Percentiles rank a stretch among this genome's conserved stretches.
phyloP scores from a whole-genome alignment of 148 eudicot species.

The Silene conica region DNA sequence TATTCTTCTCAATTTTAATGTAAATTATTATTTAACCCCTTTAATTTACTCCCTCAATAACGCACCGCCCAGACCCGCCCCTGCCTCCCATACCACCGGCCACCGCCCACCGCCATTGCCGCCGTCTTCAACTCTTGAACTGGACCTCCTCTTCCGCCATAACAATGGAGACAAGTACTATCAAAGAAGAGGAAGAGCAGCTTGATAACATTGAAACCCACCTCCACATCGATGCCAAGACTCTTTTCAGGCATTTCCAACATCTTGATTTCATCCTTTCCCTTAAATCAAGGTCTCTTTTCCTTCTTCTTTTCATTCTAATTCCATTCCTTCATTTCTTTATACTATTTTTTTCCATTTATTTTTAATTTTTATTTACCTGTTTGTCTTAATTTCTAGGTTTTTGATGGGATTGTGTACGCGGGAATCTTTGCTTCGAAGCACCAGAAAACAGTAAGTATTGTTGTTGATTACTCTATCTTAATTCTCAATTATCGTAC shows the following conservation, averaged over 20 bases:
- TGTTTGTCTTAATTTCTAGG: neutral
- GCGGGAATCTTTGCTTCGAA: conserved; percentile 1
- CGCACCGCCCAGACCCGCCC: too few species aligned
- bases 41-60: too few species aligned
- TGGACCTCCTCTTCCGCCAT: too few species aligned
- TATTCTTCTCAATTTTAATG: too few species aligned
- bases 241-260: neutral
- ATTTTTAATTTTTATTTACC: neutral
- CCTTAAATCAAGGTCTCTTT: neutral
- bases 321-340: neutral
- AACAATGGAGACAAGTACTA: neutral
- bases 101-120: too few species aligned
- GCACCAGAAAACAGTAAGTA: conserved; percentile 15
- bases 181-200: neutral
- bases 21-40: too few species aligned
- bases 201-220: neutral
- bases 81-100: too few species aligned
- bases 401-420: conserved; percentile 27
- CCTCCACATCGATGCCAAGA: neutral
- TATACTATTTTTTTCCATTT: neutral
- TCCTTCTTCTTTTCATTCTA: too few species aligned
- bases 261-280: neutral
- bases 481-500: neutral
- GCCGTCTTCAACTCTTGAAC: too few species aligned
- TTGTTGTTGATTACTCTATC: neutral